A percentile compares a stretch with the other conserved stretches of the same genome.
phyloP scores from a whole-genome alignment of 139 green algal genomes.

The Penium margaritaceum region DNA sequence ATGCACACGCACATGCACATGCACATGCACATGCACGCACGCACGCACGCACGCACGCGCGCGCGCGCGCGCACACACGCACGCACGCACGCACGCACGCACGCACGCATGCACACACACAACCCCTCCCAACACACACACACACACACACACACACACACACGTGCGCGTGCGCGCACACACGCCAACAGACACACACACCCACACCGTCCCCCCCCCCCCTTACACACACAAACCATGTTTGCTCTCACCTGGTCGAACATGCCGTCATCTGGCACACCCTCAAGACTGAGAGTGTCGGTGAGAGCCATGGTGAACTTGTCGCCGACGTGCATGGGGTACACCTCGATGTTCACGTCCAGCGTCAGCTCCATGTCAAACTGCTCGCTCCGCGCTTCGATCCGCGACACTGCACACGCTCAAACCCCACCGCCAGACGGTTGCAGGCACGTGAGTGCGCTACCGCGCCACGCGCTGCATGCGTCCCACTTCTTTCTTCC shows the following conservation, averaged over 20 bases:
- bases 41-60: no score
- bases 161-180: not conserved
- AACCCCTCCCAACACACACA: not conserved
- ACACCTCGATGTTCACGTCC: conserved; percentile 89
- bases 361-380: conserved; percentile 86
- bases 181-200: not conserved
- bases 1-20: not conserved
- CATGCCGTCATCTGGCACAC: conserved; percentile 25
- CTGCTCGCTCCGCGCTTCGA: conserved; percentile 63
- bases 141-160: not conserved
- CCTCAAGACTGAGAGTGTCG: conserved; percentile 65
- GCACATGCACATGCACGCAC: no score
- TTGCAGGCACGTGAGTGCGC: not conserved
- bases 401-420: conserved; percentile 67
- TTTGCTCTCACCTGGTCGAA: conserved; percentile 36
- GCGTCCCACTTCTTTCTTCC: no score
- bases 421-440: not conserved
- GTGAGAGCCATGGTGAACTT: conserved; percentile 80
- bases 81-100: not conserved
- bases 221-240: not conserved
- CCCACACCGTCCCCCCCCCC: not conserved
- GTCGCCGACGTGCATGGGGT: conserved; percentile 70
- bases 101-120: not conserved
- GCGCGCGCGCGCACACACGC: not conserved
- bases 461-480: no score